phyloP scores from a whole-genome alignment of 495 filamentous ascomycete species.

The Neurospora sublineolata region DNA sequence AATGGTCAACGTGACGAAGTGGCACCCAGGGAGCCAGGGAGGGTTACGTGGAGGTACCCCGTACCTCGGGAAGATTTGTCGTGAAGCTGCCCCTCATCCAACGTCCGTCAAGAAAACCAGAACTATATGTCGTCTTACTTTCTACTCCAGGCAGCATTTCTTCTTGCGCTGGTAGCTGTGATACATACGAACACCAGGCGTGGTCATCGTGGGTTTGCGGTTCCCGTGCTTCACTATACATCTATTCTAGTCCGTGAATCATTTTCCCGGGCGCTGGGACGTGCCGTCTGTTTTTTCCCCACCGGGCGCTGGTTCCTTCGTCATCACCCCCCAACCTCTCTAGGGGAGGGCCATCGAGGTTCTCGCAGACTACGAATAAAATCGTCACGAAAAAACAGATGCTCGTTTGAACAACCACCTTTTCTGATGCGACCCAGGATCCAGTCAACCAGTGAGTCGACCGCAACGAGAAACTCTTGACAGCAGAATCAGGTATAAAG shows the following conservation, averaged over 20 bases:
- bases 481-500: not conserved
- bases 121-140: not conserved
- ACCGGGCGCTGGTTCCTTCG: not conserved
- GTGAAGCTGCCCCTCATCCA: not conserved
- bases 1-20: not conserved
- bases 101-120: not conserved
- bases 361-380: not conserved
- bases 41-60: not conserved
- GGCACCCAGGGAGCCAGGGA: not conserved
- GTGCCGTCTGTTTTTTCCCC: not conserved
- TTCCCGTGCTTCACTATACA: not conserved
- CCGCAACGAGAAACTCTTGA: not conserved
- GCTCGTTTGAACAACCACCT: not conserved
- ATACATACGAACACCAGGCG: not conserved
- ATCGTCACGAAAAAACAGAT: not conserved
- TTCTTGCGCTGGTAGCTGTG: not conserved
- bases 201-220: not conserved
- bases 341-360: not conserved
- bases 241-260: conserved; percentile 8
- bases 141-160: not conserved
- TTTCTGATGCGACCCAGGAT: not conserved
- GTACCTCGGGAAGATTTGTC: not conserved
- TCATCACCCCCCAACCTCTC: not conserved
- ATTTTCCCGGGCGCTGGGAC: conserved; percentile 18
- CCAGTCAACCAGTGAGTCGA: not conserved